A percentile compares a stretch with the other conserved stretches of the same genome.
Evolutionary conservation across 2,329 filamentous ascomycete genomes (phyloP).

Genomic region (Venturia aucupariae): DNA sequence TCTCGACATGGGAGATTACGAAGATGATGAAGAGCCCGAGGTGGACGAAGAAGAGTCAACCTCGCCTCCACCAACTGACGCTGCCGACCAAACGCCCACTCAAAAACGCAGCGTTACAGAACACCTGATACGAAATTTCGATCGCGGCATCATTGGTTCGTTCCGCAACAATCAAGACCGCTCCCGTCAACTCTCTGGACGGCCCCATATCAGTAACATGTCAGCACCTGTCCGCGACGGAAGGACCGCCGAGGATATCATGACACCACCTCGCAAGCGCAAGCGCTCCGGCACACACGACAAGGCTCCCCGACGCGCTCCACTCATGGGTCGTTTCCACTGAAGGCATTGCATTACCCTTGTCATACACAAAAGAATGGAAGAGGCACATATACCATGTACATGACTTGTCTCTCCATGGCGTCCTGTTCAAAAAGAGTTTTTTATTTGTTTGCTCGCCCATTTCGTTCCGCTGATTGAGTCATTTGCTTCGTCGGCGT

Average conservation of each 20-base stretch:
- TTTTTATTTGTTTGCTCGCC: neutral
- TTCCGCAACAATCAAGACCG: conserved; percentile 16
- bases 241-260: conserved; percentile 12
- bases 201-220: conserved; percentile 1
- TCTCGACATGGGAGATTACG: conserved; percentile 28
- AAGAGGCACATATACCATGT: neutral
- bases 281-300: conserved; percentile 8
- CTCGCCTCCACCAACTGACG: conserved; percentile 22
- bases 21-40: conserved; percentile 26
- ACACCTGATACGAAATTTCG: conserved; percentile 28
- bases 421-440: neutral
- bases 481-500: neutral
- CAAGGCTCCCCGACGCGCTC: conserved; percentile 4
- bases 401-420: neutral
- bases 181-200: conserved; percentile 8
- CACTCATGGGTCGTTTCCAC: conserved; percentile 9
- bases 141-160: conserved; percentile 14
- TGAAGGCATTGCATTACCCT: neutral
- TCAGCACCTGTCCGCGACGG: conserved; percentile 10
- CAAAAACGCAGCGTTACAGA: conserved; percentile 2
- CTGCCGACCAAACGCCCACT: conserved; percentile 21
- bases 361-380: neutral
- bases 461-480: neutral
- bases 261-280: conserved; percentile 14
- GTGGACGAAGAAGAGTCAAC: conserved; percentile 29